These are phyloP conservation scores for Heteromeles arbutifolia DNA, from an alignment of 306 rosid genomes.

Conservation along the genomic window DNA sequence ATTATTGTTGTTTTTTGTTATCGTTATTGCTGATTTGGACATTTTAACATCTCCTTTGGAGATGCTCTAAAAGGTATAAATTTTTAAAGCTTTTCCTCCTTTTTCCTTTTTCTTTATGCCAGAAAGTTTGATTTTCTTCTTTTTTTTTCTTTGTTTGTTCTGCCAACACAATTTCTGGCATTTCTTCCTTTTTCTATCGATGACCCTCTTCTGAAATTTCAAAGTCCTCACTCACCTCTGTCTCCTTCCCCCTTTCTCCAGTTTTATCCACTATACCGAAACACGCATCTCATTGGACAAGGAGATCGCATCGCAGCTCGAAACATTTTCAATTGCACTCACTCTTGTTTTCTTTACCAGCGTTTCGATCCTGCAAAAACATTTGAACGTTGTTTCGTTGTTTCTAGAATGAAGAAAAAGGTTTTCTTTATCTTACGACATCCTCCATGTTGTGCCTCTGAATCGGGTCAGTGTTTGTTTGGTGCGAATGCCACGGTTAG, in stretches of 20 bases:
- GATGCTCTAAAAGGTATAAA: too few species aligned
- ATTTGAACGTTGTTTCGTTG: background rate
- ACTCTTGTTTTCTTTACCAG: background rate
- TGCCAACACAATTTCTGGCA: too few species aligned
- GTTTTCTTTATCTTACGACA: background rate
- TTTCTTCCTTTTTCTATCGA: too few species aligned
- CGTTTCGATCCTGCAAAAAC: too few species aligned
- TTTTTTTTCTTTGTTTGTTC: too few species aligned
- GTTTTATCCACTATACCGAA: background rate
- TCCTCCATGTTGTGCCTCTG: conserved; percentile 14
- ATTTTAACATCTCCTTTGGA: too few species aligned
- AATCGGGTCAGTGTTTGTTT: conserved; percentile 6
- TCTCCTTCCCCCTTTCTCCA: background rate
- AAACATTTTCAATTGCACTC: background rate
- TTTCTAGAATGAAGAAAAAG: background rate
- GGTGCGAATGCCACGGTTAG: conserved; percentile 58
- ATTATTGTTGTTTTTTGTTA: too few species aligned
- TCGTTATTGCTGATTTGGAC: too few species aligned
- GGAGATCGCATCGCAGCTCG: background rate
- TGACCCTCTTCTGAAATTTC: background rate
- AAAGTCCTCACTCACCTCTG: background rate
- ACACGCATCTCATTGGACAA: conserved; percentile 23
- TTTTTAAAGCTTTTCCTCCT: too few species aligned
- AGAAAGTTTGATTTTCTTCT: too few species aligned
- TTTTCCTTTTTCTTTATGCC: too few species aligned